These are phyloP conservation scores for Geosmithia morbida DNA, from an alignment of 2,329 filamentous ascomycete species.

Conservation along the genomic window DNA sequence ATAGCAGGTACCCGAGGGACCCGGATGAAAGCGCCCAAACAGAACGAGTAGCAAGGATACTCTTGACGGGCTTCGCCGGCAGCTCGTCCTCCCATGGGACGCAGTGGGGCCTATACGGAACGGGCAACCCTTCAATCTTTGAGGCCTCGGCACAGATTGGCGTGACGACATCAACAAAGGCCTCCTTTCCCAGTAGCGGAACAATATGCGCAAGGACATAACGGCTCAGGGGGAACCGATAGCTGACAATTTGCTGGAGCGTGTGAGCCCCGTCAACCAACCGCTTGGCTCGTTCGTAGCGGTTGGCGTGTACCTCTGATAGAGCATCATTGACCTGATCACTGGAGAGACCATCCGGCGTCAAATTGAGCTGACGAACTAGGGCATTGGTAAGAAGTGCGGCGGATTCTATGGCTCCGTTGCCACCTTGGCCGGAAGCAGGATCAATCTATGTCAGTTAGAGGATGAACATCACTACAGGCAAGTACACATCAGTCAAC, in stretches of 20 bases:
- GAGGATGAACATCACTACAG: too few relatives aligned
- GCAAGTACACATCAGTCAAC: neutral
- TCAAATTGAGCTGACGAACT: neutral
- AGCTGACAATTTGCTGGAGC: neutral
- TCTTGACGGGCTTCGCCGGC: neutral
- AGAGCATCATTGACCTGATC: neutral
- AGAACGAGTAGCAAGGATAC: too few relatives aligned
- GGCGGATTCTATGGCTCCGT: conserved; percentile 10
- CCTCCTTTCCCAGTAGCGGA: too few relatives aligned
- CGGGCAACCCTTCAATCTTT: neutral
- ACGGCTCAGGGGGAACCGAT: neutral
- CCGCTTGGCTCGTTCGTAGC: neutral
- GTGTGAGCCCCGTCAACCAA: neutral
- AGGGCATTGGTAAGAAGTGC: conserved; percentile 8
- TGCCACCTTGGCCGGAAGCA: conserved; percentile 10
- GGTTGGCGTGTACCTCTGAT: neutral
- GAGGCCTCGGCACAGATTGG: too few relatives aligned
- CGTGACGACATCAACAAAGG: too few relatives aligned
- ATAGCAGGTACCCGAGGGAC: too few relatives aligned
- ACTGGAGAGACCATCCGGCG: neutral
- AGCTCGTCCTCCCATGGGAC: neutral
- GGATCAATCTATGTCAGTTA: conserved; percentile 7
- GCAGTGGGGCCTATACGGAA: neutral
- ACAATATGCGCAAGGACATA: neutral
- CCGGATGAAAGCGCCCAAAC: too few relatives aligned